Conservation (phyloP, 768 basidiomycete species). For the Coprinopsis cinerea region DNA sequence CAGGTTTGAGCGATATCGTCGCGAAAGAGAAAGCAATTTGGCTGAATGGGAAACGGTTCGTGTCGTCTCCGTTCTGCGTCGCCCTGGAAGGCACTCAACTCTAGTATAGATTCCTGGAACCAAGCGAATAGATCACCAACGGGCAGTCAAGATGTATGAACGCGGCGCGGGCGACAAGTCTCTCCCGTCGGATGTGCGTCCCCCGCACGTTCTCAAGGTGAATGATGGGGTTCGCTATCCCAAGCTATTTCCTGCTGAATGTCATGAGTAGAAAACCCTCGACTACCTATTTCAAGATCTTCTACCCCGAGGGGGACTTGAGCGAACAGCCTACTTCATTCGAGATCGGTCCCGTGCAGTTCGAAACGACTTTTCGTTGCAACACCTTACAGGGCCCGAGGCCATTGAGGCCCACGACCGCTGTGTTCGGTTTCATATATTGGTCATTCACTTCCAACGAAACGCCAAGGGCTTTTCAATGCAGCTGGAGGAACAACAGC, state of each 20-base stretch:
- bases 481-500: constrained; percentile 78
- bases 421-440: constrained; percentile 89
- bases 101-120: constrained; percentile 70
- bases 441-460: constrained; percentile 66
- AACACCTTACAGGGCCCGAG: constrained; percentile 66
- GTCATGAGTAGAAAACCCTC: constrained; percentile 58
- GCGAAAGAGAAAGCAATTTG: constrained; percentile 85
- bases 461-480: constrained; percentile 53
- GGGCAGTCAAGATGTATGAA: constrained; percentile 93
- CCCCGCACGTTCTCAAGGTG: constrained; percentile 78
- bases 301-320: constrained; percentile 62
- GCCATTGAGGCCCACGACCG: constrained; percentile 92
- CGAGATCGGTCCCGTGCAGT: constrained; percentile 89
- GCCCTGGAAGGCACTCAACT: constrained; percentile 26
- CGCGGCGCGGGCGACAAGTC: constrained; percentile 91
- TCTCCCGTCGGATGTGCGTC: constrained; percentile 86
- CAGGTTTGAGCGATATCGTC: constrained; percentile 84
- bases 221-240: neutral
- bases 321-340: constrained; percentile 72
- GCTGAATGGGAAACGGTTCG: constrained; percentile 85
- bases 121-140: constrained; percentile 78
- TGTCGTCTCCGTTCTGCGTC: constrained; percentile 41
- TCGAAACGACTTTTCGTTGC: constrained; percentile 92
- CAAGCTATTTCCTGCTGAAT: neutral
- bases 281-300: constrained; percentile 91